A percentile compares a stretch with the other conserved stretches of the same genome.
These are phyloP conservation scores for Pezicula rhizophila DNA, from an alignment of 2,329 filamentous ascomycete genomes.

Conservation along the genomic window DNA sequence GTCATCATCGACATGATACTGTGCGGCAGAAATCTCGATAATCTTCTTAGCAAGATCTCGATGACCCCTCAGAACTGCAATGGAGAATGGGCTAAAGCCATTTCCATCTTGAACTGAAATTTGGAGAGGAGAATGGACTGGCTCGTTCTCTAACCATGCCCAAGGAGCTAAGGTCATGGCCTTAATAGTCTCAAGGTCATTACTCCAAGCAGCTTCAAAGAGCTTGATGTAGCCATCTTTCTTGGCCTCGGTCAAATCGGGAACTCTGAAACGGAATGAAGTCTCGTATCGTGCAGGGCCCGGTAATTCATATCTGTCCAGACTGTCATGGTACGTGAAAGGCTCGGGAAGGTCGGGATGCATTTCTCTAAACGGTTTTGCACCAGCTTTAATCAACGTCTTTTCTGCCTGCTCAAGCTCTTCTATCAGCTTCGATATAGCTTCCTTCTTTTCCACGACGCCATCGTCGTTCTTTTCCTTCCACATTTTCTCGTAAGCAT, in stretches of 20 bases:
- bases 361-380: slow-evolving; percentile 61
- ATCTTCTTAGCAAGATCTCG: slow-evolving; percentile 57
- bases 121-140: slow-evolving; percentile 53
- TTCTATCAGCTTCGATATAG: slow-evolving; percentile 43
- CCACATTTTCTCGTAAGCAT: slow-evolving; percentile 29
- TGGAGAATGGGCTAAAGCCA: slow-evolving; percentile 49
- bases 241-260: slow-evolving; percentile 45
- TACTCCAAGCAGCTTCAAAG: slow-evolving; percentile 69
- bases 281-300: slow-evolving; percentile 13
- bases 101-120: slow-evolving; percentile 51
- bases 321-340: neutral
- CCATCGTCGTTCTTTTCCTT: slow-evolving; percentile 27
- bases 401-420: slow-evolving; percentile 51
- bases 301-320: neutral
- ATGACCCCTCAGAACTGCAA: slow-evolving; percentile 64
- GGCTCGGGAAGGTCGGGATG: slow-evolving; percentile 42
- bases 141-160: slow-evolving; percentile 38
- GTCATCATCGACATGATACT: slow-evolving; percentile 51
- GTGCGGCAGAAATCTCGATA: slow-evolving; percentile 63
- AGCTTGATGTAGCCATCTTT: slow-evolving; percentile 57
- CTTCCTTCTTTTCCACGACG: slow-evolving; percentile 46
- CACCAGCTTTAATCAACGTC: slow-evolving; percentile 49
- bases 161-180: slow-evolving; percentile 54
- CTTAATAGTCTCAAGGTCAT: slow-evolving; percentile 63
- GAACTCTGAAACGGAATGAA: slow-evolving; percentile 13